phyloP scores from a whole-genome alignment of 345 rosid genomes.

The Turnera subulata region DNA sequence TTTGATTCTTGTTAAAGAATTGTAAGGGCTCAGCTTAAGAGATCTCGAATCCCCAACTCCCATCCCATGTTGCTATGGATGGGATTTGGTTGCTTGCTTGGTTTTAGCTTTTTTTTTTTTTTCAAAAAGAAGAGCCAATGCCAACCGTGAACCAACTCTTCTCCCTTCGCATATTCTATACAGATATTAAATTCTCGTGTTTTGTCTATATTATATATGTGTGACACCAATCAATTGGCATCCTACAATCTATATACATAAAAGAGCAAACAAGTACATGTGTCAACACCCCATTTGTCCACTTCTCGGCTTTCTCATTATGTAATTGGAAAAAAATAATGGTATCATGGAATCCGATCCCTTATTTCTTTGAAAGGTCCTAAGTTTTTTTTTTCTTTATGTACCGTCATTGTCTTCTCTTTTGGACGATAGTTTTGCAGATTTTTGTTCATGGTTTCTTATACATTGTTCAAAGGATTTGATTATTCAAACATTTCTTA shows the following conservation, averaged over 20 bases:
- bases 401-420: slow-evolving; percentile 26
- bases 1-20: slow-evolving; percentile 31
- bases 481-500: background rate
- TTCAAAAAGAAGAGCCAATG: slow-evolving; percentile 30
- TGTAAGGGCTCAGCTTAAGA: slow-evolving; percentile 18
- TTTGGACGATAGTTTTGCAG: slow-evolving; percentile 21
- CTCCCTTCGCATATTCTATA: background rate
- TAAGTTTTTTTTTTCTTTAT: background rate
- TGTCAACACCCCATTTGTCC: slow-evolving; percentile 35
- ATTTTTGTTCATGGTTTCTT: slow-evolving; percentile 27
- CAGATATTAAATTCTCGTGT: background rate
- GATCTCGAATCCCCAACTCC: slow-evolving; percentile 35
- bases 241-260: no score
- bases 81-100: slow-evolving; percentile 29
- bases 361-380: slow-evolving; percentile 11
- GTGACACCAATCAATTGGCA: slow-evolving; percentile 6
- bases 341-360: slow-evolving; percentile 25
- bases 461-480: slow-evolving; percentile 13
- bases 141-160: slow-evolving; percentile 32
- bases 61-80: slow-evolving; percentile 36
- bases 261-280: slow-evolving; percentile 17
- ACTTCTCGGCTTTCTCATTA: slow-evolving; percentile 21
- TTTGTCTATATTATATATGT: background rate
- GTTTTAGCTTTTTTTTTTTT: slow-evolving; percentile 11
- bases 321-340: slow-evolving; percentile 17